Conservation (phyloP, 257 asterid genomes). For the Solanum chmielewskii region DNA sequence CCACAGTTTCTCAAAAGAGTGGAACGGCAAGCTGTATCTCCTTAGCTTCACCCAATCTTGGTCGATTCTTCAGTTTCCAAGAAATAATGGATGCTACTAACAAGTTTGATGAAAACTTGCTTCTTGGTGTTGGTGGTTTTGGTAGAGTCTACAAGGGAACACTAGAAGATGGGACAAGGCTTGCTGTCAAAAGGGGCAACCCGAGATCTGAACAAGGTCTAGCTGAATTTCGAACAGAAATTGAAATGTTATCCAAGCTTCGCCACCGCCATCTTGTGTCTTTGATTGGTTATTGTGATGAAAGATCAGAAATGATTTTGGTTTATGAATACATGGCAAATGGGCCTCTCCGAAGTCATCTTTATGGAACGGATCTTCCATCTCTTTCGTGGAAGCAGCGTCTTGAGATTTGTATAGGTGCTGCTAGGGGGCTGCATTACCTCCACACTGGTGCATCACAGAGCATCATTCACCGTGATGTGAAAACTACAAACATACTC, state of each 20-base stretch:
- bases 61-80: constrained; percentile 55
- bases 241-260: constrained; percentile 68
- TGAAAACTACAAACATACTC: constrained; percentile 66
- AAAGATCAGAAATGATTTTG: constrained; percentile 60
- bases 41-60: constrained; percentile 41
- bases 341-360: constrained; percentile 71
- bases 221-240: constrained; percentile 67
- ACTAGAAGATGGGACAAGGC: constrained; percentile 49
- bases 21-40: constrained; percentile 64
- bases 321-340: constrained; percentile 81
- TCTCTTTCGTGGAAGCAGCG: constrained; percentile 59
- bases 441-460: constrained; percentile 76
- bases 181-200: constrained; percentile 76
- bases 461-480: constrained; percentile 70
- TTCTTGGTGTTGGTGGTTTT: constrained; percentile 78
- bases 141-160: constrained; percentile 70
- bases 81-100: constrained; percentile 64
- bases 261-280: constrained; percentile 80
- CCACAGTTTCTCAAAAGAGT: constrained; percentile 50
- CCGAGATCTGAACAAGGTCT: constrained; percentile 75
- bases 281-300: constrained; percentile 73
- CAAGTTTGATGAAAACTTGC: constrained; percentile 49
- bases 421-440: constrained; percentile 77
- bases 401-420: constrained; percentile 70
- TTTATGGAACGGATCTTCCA: constrained; percentile 55